These are phyloP conservation scores for Biancaea sappan DNA, from an alignment of 306 rosid genomes.

Conservation along the genomic window DNA sequence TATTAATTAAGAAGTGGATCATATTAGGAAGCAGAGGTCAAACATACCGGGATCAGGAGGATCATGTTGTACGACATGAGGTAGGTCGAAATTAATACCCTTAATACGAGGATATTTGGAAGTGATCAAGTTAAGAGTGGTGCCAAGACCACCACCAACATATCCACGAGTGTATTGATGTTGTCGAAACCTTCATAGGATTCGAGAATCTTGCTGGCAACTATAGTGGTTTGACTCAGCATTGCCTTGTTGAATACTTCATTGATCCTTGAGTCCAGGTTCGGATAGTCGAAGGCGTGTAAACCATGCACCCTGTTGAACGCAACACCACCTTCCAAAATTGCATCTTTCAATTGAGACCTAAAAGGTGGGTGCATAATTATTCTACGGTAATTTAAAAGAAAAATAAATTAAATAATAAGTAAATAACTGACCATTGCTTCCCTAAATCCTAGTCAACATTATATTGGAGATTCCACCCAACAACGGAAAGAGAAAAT, in stretches of 20 bases:
- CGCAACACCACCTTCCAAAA: constrained; percentile 39
- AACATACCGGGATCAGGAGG: not conserved
- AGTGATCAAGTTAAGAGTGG: not conserved
- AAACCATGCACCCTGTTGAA: constrained; percentile 33
- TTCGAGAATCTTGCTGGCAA: constrained; percentile 26
- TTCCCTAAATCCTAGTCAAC: too few species aligned
- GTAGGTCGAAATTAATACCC: not conserved
- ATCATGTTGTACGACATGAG: not conserved
- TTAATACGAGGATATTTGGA: constrained; percentile 4
- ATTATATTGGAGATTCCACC: too few species aligned
- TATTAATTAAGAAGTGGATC: too few species aligned
- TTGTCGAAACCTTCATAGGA: constrained; percentile 36
- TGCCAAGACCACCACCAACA: not conserved
- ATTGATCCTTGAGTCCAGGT: constrained; percentile 17
- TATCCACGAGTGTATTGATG: constrained; percentile 23
- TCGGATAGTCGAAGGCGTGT: constrained; percentile 22
- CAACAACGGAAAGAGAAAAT: too few species aligned
- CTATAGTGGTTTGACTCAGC: constrained; percentile 28
- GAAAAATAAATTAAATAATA: too few species aligned
- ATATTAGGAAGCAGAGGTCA: not conserved
- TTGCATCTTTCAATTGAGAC: constrained; percentile 31
- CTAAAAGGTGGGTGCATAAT: not conserved
- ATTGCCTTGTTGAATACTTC: constrained; percentile 40
- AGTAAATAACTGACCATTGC: too few species aligned
- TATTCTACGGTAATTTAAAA: not conserved